These are phyloP conservation scores for Pseudocercospora fijiensis DNA, from an alignment of 2,329 filamentous ascomycete genomes.

Conservation along the genomic window DNA sequence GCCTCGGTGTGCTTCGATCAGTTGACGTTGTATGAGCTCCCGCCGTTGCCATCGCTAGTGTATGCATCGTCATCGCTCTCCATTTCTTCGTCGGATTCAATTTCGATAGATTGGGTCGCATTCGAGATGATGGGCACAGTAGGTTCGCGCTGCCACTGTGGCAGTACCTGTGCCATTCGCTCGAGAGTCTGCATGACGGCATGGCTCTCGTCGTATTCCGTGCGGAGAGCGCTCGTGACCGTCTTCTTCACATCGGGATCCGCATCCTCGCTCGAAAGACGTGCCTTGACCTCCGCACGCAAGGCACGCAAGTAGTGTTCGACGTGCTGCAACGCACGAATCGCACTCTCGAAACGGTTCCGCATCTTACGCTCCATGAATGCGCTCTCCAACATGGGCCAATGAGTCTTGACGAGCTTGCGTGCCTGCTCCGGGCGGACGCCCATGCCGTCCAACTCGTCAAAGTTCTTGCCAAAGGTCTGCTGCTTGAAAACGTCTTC, in stretches of 20 bases:
- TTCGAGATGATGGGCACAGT: conserved; percentile 3
- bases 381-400: background rate
- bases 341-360: conserved; percentile 11
- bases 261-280: background rate
- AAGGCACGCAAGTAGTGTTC: conserved; percentile 9
- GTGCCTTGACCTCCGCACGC: background rate
- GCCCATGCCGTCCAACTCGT: conserved; percentile 5
- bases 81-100: conserved; percentile 16
- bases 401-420: background rate
- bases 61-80: conserved; percentile 14
- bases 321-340: conserved; percentile 9
- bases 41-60: conserved; percentile 1
- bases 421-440: conserved; percentile 13
- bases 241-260: background rate
- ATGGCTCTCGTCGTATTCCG: conserved; percentile 11
- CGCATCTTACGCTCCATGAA: conserved; percentile 10
- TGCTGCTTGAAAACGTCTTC: conserved; percentile 12
- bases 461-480: conserved; percentile 4
- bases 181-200: conserved; percentile 6
- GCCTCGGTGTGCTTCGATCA: background rate
- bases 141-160: conserved; percentile 8
- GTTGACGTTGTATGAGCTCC: background rate
- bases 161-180: background rate
- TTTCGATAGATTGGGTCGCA: conserved; percentile 1
- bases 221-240: background rate